phyloP scores from a whole-genome alignment of 805 yeast species.

The Allodekkera sacchari region DNA sequence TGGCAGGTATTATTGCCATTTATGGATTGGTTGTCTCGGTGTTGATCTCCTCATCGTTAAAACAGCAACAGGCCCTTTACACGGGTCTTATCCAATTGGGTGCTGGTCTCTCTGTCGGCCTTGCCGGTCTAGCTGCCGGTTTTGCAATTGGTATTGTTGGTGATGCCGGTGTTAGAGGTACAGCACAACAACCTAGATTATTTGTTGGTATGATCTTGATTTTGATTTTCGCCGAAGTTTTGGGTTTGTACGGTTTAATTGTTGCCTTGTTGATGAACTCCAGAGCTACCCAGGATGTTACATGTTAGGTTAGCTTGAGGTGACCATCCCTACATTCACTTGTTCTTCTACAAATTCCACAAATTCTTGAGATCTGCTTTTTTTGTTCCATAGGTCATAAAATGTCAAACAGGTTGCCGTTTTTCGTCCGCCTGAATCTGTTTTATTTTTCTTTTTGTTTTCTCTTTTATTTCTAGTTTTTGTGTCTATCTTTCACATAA shows the following conservation, averaged over 20 bases:
- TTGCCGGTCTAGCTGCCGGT: conserved; percentile 97
- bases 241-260: conserved; percentile 95
- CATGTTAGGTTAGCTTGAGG: conserved; percentile 43
- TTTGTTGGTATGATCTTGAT: conserved; percentile 98
- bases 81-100: conserved; percentile 98
- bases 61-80: conserved; percentile 86
- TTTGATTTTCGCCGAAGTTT: conserved; percentile 97
- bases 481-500: too few species aligned
- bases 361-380: too few species aligned
- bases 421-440: too few species aligned
- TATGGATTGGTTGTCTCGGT: conserved; percentile 96
- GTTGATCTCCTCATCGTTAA: conserved; percentile 80
- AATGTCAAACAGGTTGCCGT: too few species aligned
- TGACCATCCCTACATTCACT: conserved; percentile 3
- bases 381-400: too few species aligned
- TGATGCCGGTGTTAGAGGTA: conserved; percentile 98
- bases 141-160: conserved; percentile 99
- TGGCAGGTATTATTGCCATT: conserved; percentile 99
- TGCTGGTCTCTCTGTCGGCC: conserved; percentile 96
- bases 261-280: conserved; percentile 97
- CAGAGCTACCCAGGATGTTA: conserved; percentile 89
- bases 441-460: too few species aligned
- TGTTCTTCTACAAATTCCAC: too few species aligned
- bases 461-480: too few species aligned
- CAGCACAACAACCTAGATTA: conserved; percentile 96